Percentiles rank a stretch among this genome's conserved stretches.
Conservation (phyloP, 768 basidiomycete species). For the Hygrocybe coccinea region DNA sequence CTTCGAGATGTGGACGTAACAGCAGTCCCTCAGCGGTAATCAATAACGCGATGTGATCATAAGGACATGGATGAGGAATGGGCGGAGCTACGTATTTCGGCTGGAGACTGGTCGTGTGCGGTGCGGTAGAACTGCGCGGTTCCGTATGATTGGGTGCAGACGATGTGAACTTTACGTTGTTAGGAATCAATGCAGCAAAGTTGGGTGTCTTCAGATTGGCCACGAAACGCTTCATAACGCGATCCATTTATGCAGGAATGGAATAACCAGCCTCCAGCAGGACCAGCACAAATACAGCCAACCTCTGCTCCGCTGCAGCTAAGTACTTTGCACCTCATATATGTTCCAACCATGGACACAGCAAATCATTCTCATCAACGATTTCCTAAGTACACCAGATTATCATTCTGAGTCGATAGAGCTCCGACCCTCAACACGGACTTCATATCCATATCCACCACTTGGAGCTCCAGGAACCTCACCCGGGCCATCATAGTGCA, state of each 20-base stretch:
- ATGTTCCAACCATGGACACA: no score
- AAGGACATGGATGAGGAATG: slow-evolving; percentile 68
- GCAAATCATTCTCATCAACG: neutral
- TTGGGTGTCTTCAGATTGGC: slow-evolving; percentile 16
- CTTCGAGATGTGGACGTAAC: slow-evolving; percentile 51
- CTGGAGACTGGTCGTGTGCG: slow-evolving; percentile 50
- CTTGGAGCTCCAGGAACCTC: slow-evolving; percentile 56
- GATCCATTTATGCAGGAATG: neutral
- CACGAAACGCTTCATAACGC: slow-evolving; percentile 42
- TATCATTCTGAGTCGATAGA: slow-evolving; percentile 47
- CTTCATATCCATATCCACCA: slow-evolving; percentile 77
- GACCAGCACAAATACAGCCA: neutral
- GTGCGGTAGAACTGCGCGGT: slow-evolving; percentile 5
- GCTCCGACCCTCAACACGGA: slow-evolving; percentile 56
- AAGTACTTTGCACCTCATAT: no score
- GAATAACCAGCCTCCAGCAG: neutral
- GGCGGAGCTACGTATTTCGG: slow-evolving; percentile 64
- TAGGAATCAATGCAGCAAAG: slow-evolving; percentile 4
- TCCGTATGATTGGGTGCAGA: slow-evolving; percentile 6
- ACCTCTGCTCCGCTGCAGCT: no score
- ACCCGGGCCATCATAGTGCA: slow-evolving; percentile 88
- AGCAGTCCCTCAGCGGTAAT: slow-evolving; percentile 60
- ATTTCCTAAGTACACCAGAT: slow-evolving; percentile 19
- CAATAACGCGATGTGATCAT: slow-evolving; percentile 62
- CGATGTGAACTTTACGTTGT: slow-evolving; percentile 10